A percentile compares a stretch with the other conserved stretches of the same genome.
Evolutionary conservation across 148 eudicot species (phyloP).

Genomic region (Amaranthus cruentus): DNA sequence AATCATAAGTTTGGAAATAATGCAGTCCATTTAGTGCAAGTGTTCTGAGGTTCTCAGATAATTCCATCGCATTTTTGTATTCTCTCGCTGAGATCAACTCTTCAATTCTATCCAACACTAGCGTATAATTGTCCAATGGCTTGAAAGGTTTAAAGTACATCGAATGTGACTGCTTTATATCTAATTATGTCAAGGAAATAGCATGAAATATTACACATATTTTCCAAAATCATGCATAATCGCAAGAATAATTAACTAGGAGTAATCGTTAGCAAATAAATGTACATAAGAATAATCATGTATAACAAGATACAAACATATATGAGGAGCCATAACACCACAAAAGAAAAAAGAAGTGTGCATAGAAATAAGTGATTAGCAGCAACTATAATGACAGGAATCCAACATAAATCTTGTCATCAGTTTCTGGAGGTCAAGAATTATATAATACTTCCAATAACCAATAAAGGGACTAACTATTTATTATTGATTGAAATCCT

Average conservation of each 20-base stretch:
- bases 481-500: no score
- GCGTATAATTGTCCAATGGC: slow-evolving; percentile 64
- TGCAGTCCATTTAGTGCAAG: slow-evolving; percentile 86
- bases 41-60: slow-evolving; percentile 68
- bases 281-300: no score
- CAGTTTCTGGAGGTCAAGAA: no score
- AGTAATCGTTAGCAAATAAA: no score
- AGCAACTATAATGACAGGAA: no score
- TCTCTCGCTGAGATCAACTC: slow-evolving; percentile 51
- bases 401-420: no score
- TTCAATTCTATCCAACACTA: slow-evolving; percentile 58
- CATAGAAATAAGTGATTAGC: no score
- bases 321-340: not conserved
- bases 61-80: slow-evolving; percentile 60
- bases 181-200: slow-evolving; percentile 55
- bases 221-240: not conserved
- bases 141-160: slow-evolving; percentile 75
- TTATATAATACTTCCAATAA: no score
- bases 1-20: slow-evolving; percentile 97
- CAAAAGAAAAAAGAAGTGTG: not conserved
- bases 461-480: no score
- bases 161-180: slow-evolving; percentile 69
- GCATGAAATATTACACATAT: not conserved
- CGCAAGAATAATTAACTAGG: not conserved
- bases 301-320: not conserved